Conservation (phyloP, 225 moss, liverwort and hornwort genomes). For the Thuidium tamariscinum region DNA sequence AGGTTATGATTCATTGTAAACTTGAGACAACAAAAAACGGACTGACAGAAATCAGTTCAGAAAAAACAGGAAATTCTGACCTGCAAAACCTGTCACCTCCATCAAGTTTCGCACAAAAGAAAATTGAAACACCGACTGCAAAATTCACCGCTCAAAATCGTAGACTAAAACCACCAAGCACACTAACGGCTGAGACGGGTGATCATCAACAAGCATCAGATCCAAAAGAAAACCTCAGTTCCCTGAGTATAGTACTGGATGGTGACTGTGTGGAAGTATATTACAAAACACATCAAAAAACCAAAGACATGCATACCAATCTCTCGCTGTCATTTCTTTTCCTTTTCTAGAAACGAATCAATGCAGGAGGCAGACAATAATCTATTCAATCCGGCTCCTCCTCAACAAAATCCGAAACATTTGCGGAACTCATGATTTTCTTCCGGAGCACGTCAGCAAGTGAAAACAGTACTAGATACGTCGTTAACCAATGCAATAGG, state of each 20-base stretch:
- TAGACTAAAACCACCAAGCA: no score
- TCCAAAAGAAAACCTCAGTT: no score
- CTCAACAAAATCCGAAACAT: neutral
- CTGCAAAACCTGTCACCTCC: conserved; percentile 72
- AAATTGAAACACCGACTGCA: conserved; percentile 45
- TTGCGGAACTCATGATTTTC: neutral
- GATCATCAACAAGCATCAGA: no score
- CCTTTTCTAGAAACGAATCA: neutral
- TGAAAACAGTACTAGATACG: fast-evolving
- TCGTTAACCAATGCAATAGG: neutral
- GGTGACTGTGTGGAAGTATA: no score
- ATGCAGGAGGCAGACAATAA: neutral
- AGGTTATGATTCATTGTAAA: neutral
- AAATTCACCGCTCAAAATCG: neutral
- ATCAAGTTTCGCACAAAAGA: conserved; percentile 56
- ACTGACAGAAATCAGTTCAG: neutral
- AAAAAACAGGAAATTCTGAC: neutral
- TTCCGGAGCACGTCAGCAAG: no score
- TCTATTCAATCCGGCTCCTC: neutral
- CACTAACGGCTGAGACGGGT: no score
- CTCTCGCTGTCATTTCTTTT: neutral
- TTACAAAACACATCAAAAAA: neutral
- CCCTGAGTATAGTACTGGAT: no score
- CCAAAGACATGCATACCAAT: neutral
- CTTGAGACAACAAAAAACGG: neutral